Base-by-base conservation (phyloP, 2,329 filamentous ascomycete genomes). In the Hypoxylon sp. region DNA sequence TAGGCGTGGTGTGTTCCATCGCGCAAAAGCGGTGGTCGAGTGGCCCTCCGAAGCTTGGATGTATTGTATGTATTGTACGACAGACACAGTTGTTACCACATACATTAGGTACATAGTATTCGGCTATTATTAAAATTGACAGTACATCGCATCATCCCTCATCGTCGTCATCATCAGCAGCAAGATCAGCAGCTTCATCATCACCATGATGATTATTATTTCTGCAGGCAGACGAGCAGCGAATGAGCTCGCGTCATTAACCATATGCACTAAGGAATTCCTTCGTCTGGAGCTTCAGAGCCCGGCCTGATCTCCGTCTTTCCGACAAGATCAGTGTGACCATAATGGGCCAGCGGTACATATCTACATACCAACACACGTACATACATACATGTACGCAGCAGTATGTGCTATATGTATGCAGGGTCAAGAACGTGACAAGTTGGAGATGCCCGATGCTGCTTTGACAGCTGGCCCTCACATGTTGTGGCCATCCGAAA, bases 371-470 rank as follows among this genome's bases (percentile, higher is more conserved):
- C 39, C 39, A 21, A 21, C 39, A 44, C 39, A 27, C 21, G 2
- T 42, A 47, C 53, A n/a, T 37, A 50, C 51, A 19, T 31, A n/a
- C 35, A 57, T 27, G 21, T 53, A 48, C 51, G 53, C 46, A 55
- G 57, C 53, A 32, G 54, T 61, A 62, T 54, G 63, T 67, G 64
- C 51, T 37, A 69, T n/a, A n/a, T n/a, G n/a, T n/a, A n/a, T 71
- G 67, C 69, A 71, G 57, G 69, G 62, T 65, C 59, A 56, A 67
- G 66, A 71, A 71, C 69, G 69, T 71, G 69, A 71, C 69, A 69
- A 65, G 67, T 69, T 67, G 67, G 61, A 67, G 63, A 71, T 71
- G 69, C 69, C 68, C 66, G 69, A 67, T 70, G 67, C 69, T 71
- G 66, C 67, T 69, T 71, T 69, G 66, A 69, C 66, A 69, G 68